These are phyloP conservation scores for Debaryomyces coudertii DNA, from an alignment of 1,139 yeast genomes.

Conservation along the genomic window DNA sequence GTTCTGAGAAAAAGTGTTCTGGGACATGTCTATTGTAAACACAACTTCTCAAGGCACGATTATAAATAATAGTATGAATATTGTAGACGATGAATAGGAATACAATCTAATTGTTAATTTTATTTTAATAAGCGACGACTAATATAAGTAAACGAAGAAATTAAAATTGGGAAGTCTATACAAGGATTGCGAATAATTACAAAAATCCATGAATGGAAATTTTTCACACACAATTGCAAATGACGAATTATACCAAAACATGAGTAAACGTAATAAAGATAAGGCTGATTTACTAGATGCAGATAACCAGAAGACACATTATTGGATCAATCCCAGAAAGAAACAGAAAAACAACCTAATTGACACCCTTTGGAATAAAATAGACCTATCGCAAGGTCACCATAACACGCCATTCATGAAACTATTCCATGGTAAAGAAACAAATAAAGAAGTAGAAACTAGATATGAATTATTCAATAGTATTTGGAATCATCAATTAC, in stretches of 20 bases:
- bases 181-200: background rate
- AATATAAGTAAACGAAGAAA: background rate
- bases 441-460: slow-evolving; percentile 30
- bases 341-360: slow-evolving; percentile 3
- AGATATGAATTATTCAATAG: slow-evolving; percentile 43
- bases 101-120: background rate
- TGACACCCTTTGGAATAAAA: slow-evolving; percentile 4
- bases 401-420: slow-evolving; percentile 34
- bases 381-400: slow-evolving; percentile 3
- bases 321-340: slow-evolving; percentile 13
- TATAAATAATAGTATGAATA: background rate
- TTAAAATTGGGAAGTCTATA: background rate
- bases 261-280: slow-evolving; percentile 5
- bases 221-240: background rate
- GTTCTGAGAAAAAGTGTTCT: too few relatives aligned
- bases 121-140: background rate
- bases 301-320: slow-evolving; percentile 16
- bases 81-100: background rate
- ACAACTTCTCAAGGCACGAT: background rate
- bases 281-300: slow-evolving; percentile 11
- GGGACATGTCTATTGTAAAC: background rate
- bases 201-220: slow-evolving; percentile 1
- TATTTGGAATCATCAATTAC: slow-evolving; percentile 44
- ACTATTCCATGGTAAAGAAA: slow-evolving; percentile 46
- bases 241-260: background rate